Base-by-base conservation (phyloP, 108 stramenopile species). In the Nitzschia sp. region DNA sequence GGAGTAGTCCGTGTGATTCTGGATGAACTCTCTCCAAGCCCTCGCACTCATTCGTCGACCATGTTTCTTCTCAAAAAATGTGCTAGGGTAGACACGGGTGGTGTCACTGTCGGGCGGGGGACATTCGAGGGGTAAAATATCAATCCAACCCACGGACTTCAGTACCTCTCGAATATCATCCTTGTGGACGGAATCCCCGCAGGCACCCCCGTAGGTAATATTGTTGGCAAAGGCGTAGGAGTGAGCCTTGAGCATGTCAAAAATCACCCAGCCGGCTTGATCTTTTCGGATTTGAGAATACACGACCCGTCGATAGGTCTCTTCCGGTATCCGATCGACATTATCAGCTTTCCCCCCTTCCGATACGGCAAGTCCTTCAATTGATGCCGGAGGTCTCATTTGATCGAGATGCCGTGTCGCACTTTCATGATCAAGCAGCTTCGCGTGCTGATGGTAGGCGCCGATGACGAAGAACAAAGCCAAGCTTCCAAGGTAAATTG, bases 191-290 rank as follows among this genome's bases (percentile, higher is more conserved):
- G 55, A 56, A 8, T 47, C 41, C 6, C 54, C 53, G 52, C 70
- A 71, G 27, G 70, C 70, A 53, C 70, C 70, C 1, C 59, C 60
- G 44, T 63, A 71, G 2, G 61, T 71, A 8, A 26, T 30, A n/a
- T 53, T 41, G 15, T 33, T 16, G 61, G 22, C 2, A 55, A 66
- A 73, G n/a, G 53, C 23, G 35, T 45, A 73, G 23, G 72, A 31
- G 55, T 65, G 64, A 17, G 72, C 72, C 22, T 41, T 45, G 19
- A 67, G 48, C 66, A 75, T 75, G 48, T 75, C 58, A 25, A 53
- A 38, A 23, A 67, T 68, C 4, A 52, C 66, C 34, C 69, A 34
- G 25, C 58, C 66, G n/a, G 73, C 29, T 53, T 53, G 65, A 52
- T 75, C 73, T 25, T 33, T 35, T n/a, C 66, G 55, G 6, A 38